These are phyloP conservation scores for Pythium folliculosum DNA, from an alignment of 352 stramenopile species.

Conservation along the genomic window DNA sequence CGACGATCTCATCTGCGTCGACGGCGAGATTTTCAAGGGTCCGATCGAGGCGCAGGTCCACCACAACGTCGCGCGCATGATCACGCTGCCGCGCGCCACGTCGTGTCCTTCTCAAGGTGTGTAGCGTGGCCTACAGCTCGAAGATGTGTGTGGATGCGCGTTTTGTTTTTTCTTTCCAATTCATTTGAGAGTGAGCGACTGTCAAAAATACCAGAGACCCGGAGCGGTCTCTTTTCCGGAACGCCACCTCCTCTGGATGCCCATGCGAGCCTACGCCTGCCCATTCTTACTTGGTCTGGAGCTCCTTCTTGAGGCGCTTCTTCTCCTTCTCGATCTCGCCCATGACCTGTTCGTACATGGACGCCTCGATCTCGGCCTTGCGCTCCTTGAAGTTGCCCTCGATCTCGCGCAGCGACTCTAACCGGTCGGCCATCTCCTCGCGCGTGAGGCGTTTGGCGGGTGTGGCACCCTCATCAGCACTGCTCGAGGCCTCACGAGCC, in stretches of 20 bases:
- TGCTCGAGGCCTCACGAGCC: not conserved
- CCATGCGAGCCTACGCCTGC: too few species aligned
- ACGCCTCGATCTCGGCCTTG: conserved; percentile 77
- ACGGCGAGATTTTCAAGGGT: conserved; percentile 60
- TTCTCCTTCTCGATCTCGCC: conserved; percentile 72
- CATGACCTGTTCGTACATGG: conserved; percentile 69
- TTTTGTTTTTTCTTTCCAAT: not conserved
- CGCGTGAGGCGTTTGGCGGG: conserved; percentile 37
- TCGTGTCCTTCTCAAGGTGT: not conserved
- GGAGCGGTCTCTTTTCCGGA: too few species aligned
- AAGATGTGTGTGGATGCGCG: not conserved
- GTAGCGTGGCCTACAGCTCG: not conserved
- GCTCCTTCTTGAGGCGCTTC: conserved; percentile 52
- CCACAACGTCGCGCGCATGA: conserved; percentile 20
- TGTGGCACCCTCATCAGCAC: not conserved
- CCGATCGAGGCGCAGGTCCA: conserved; percentile 27
- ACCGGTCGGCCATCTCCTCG: conserved; percentile 64
- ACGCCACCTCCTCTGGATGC: too few species aligned
- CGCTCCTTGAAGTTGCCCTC: conserved; percentile 90
- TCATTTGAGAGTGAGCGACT: too few species aligned
- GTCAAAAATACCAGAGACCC: too few species aligned
- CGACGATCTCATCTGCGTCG: conserved; percentile 55
- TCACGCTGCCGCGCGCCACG: conserved; percentile 14
- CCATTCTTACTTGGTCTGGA: conserved; percentile 35
- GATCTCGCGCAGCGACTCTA: conserved; percentile 79